Percentiles rank a stretch among this genome's conserved stretches.
Conservation (phyloP, 2,329 filamentous ascomycete species). For the Onygenales sp. region DNA sequence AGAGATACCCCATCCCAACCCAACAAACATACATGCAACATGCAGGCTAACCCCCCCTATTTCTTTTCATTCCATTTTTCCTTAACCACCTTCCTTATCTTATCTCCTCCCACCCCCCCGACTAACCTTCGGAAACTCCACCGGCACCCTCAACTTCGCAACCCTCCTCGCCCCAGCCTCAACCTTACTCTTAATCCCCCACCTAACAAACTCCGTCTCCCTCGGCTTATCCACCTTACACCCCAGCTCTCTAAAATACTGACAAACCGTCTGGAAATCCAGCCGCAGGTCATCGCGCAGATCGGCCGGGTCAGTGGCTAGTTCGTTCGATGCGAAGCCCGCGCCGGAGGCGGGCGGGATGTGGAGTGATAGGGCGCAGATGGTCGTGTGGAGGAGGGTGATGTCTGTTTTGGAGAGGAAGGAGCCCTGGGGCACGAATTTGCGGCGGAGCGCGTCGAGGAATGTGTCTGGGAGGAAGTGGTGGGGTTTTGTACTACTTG, state of each 20-base stretch:
- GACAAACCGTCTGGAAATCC: slow-evolving; percentile 24
- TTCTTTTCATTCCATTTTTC: not conserved
- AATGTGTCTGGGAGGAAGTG: slow-evolving; percentile 27
- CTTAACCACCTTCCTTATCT: not conserved
- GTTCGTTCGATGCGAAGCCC: slow-evolving; percentile 27
- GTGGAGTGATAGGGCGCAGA: slow-evolving; percentile 37
- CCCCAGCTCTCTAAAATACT: slow-evolving; percentile 39
- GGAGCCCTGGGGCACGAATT: slow-evolving; percentile 30
- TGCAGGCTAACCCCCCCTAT: not conserved
- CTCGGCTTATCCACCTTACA: slow-evolving; percentile 33
- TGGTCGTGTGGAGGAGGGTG: slow-evolving; percentile 36
- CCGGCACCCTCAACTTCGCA: slow-evolving; percentile 65
- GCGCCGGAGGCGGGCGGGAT: slow-evolving; percentile 30
- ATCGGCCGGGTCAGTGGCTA: slow-evolving; percentile 36
- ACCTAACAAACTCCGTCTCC: slow-evolving; percentile 32
- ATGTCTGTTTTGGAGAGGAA: slow-evolving; percentile 29
- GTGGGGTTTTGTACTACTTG: slow-evolving; percentile 4
- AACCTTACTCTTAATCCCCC: slow-evolving; percentile 47
- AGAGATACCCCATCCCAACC: too few relatives aligned
- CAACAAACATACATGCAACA: not conserved
- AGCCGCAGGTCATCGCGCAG: slow-evolving; percentile 36
- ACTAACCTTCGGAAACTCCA: slow-evolving; percentile 66
- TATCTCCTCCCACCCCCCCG: slow-evolving; percentile 25
- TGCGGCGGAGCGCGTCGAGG: slow-evolving; percentile 31
- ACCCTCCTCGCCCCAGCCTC: slow-evolving; percentile 45